Percentiles rank a stretch among this genome's conserved stretches.
These are phyloP conservation scores for Sporothrix euskadiensis DNA, from an alignment of 2,329 filamentous ascomycete species.

Conservation along the genomic window DNA sequence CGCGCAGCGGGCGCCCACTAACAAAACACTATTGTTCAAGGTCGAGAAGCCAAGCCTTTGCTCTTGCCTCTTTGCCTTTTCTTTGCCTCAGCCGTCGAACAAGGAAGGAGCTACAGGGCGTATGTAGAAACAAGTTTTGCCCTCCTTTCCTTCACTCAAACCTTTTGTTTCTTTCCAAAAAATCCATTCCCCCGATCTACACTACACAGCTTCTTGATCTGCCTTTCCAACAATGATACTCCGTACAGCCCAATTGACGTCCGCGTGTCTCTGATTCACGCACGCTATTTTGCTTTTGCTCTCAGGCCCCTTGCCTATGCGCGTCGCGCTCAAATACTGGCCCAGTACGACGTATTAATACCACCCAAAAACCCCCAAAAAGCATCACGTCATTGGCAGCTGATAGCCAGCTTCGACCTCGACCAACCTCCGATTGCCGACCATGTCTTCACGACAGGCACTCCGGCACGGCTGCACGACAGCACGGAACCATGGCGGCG, in stretches of 20 bases:
- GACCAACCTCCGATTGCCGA: not conserved
- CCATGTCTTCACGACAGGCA: constrained; percentile 7
- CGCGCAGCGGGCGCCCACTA: not conserved
- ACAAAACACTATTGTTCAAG: not conserved
- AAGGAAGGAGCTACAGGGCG: constrained; percentile 11
- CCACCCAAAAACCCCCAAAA: not conserved
- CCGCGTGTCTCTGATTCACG: not conserved
- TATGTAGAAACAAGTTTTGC: not conserved
- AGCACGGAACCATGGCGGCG: not conserved
- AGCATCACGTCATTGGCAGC: constrained; percentile 17
- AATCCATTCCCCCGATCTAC: not conserved
- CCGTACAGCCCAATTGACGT: constrained; percentile 4
- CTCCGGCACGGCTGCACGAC: not conserved
- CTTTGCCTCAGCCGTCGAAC: not conserved
- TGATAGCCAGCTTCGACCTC: not conserved
- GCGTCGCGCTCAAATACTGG: not conserved
- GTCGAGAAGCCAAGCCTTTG: not conserved
- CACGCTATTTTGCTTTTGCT: not conserved
- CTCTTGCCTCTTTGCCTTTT: not conserved
- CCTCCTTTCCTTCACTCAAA: not conserved
- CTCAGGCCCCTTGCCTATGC: not conserved
- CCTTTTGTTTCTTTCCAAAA: not conserved
- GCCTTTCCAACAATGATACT: not conserved
- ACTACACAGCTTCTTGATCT: not conserved
- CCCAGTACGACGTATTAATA: no score